Evolutionary conservation across 495 filamentous ascomycete genomes (phyloP).

Genomic region (Daldinia loculata): DNA sequence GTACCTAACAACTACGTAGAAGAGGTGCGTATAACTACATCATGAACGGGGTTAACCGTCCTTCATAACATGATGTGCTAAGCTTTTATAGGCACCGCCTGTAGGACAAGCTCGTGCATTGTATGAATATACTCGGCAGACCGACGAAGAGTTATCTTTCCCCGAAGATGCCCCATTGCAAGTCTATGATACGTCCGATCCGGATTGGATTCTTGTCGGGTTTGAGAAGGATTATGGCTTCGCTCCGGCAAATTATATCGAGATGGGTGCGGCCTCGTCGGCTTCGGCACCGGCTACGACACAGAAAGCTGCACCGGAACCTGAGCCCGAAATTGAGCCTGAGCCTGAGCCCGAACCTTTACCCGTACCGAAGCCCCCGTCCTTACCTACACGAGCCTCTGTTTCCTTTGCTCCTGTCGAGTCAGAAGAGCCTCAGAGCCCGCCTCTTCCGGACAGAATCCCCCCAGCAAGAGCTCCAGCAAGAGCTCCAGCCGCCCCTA

Average conservation of each 20-base stretch:
- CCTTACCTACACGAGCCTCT: slow-evolving; percentile 36
- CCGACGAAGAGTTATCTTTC: slow-evolving; percentile 97
- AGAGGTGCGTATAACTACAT: slow-evolving; percentile 72
- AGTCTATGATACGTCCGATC: slow-evolving; percentile 90
- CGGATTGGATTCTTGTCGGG: slow-evolving; percentile 96
- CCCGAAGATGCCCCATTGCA: slow-evolving; percentile 83
- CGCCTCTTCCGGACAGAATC: slow-evolving; percentile 44
- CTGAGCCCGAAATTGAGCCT: slow-evolving; percentile 17
- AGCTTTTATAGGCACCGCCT: slow-evolving; percentile 69
- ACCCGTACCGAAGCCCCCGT: slow-evolving; percentile 28
- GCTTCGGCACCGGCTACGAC: slow-evolving; percentile 27
- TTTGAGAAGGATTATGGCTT: slow-evolving; percentile 89
- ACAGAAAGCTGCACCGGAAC: slow-evolving; percentile 33
- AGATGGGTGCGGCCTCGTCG: slow-evolving; percentile 56
- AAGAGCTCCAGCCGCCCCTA: slow-evolving; percentile 25
- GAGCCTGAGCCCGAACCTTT: slow-evolving; percentile 40
- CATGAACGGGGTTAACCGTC: neutral
- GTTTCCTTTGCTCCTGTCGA: slow-evolving; percentile 45
- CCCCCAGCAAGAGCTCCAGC: slow-evolving; percentile 31
- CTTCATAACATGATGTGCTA: slow-evolving; percentile 22
- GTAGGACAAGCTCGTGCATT: slow-evolving; percentile 79
- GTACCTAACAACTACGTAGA: slow-evolving; percentile 96
- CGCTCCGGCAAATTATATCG: slow-evolving; percentile 97
- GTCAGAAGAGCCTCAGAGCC: slow-evolving; percentile 55
- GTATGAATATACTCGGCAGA: slow-evolving; percentile 96